Evolutionary conservation across 2,329 filamentous ascomycete genomes (phyloP).

Genomic region (Claviceps citrina): DNA sequence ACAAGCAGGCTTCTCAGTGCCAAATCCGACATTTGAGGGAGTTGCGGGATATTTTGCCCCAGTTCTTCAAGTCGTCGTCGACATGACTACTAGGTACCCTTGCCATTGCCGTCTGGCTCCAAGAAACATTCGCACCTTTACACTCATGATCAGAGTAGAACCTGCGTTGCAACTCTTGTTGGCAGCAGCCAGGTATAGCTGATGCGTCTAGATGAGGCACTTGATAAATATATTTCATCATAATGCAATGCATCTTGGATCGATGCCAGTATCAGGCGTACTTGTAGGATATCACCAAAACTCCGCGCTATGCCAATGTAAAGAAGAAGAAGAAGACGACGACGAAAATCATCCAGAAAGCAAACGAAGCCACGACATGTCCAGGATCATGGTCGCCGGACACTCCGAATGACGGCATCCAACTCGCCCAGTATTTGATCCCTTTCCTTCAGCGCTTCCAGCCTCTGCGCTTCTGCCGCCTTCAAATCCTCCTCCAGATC

Average conservation of each 20-base stretch:
- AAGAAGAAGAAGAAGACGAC: too few species aligned
- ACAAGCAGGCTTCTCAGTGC: conserved; percentile 50
- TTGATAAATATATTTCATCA: background rate
- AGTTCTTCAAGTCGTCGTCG: conserved; percentile 56
- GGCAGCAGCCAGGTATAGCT: too few species aligned
- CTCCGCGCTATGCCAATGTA: conserved; percentile 15
- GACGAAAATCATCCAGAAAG: background rate
- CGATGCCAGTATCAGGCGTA: background rate
- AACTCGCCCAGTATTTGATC: conserved; percentile 44
- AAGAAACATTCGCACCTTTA: too few species aligned
- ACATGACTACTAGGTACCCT: conserved; percentile 1
- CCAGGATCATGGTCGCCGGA: conserved; percentile 38
- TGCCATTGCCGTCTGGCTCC: background rate
- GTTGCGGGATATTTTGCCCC: conserved; percentile 59
- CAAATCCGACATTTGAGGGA: conserved; percentile 65
- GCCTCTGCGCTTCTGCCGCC: conserved; percentile 44
- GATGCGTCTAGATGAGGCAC: background rate
- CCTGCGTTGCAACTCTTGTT: too few species aligned
- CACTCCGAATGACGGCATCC: conserved; percentile 44
- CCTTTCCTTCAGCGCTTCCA: conserved; percentile 48
- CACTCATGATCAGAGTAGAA: background rate
- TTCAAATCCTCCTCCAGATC: conserved; percentile 51
- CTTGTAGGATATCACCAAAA: conserved; percentile 7
- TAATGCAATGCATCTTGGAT: background rate
- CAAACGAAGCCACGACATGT: background rate